Conservation (phyloP, 768 basidiomycete genomes). For the Leccinum longicurvipes region DNA sequence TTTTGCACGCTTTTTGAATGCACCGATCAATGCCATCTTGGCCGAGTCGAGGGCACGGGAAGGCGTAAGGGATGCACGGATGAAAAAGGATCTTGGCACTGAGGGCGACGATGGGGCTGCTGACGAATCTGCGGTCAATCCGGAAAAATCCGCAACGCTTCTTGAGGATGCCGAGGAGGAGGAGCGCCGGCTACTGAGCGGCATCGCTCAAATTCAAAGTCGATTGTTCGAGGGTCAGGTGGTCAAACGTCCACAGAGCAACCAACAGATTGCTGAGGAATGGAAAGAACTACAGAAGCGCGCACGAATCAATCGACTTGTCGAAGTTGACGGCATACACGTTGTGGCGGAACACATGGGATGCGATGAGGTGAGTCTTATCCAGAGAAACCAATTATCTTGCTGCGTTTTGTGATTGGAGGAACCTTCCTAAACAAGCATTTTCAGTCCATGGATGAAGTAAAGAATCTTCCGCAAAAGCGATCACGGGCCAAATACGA, state of each 20-base stretch:
- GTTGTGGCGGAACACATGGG: conserved; percentile 31
- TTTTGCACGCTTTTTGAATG: conserved; percentile 42
- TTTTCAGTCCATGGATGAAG: conserved; percentile 12
- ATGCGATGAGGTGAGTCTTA: conserved; percentile 26
- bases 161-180: conserved; percentile 50
- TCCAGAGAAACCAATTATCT: conserved; percentile 3
- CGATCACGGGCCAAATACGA: conserved; percentile 38
- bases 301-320: conserved; percentile 37
- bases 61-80: conserved; percentile 40
- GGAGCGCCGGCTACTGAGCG: conserved; percentile 47
- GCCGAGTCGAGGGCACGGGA: conserved; percentile 44
- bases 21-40: conserved; percentile 44
- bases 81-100: conserved; percentile 40
- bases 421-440: conserved; percentile 5
- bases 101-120: not conserved
- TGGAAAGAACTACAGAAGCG: conserved; percentile 48
- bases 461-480: conserved; percentile 27
- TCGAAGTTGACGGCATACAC: conserved; percentile 37
- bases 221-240: conserved; percentile 56
- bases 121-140: conserved; percentile 6
- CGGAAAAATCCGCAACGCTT: conserved; percentile 28
- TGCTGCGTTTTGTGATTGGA: not conserved
- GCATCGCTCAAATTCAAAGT: conserved; percentile 57
- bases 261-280: conserved; percentile 42
- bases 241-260: conserved; percentile 32